phyloP scores from a whole-genome alignment of 345 rosid genomes.

The Camelina hispida region DNA sequence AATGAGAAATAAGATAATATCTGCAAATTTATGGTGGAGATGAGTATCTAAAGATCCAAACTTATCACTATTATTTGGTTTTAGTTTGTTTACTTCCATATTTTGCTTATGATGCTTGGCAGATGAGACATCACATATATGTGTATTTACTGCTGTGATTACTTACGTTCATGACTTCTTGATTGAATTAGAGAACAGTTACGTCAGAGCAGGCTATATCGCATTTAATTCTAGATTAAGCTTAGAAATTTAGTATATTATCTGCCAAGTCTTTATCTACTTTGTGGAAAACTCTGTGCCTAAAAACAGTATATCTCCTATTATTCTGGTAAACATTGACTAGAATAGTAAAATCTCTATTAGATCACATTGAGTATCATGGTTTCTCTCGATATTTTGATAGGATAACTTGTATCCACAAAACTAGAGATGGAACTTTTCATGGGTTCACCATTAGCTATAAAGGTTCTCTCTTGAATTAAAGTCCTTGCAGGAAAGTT shows the following conservation, averaged over 20 bases:
- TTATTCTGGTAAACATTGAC: constrained; percentile 9
- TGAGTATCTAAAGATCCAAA: constrained; percentile 43
- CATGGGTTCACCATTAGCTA: not conserved
- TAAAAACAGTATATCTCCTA: not conserved
- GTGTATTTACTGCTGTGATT: constrained; percentile 5
- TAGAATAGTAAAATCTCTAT: constrained; percentile 15
- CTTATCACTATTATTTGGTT: constrained; percentile 10
- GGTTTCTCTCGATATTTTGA: not conserved
- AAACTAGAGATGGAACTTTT: not conserved
- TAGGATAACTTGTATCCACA: not conserved
- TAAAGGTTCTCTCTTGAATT: not conserved
- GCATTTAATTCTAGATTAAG: not conserved
- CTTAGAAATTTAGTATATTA: not conserved
- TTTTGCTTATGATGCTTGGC: constrained; percentile 9
- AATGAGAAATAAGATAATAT: constrained; percentile 25
- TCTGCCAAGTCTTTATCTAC: not conserved
- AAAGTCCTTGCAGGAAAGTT: constrained; percentile 15
- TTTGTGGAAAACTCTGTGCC: constrained; percentile 30
- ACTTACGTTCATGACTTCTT: constrained; percentile 10
- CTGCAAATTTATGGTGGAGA: constrained; percentile 35
- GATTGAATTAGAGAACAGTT: not conserved
- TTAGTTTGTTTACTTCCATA: not conserved
- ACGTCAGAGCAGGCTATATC: not conserved
- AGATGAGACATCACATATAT: not conserved
- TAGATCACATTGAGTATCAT: not conserved